Evolutionary conservation across 1,284 basidiomycete species (phyloP), one percentile per base, ranked within the genome.

Genomic region (Rhizoctonia solani): DNA sequence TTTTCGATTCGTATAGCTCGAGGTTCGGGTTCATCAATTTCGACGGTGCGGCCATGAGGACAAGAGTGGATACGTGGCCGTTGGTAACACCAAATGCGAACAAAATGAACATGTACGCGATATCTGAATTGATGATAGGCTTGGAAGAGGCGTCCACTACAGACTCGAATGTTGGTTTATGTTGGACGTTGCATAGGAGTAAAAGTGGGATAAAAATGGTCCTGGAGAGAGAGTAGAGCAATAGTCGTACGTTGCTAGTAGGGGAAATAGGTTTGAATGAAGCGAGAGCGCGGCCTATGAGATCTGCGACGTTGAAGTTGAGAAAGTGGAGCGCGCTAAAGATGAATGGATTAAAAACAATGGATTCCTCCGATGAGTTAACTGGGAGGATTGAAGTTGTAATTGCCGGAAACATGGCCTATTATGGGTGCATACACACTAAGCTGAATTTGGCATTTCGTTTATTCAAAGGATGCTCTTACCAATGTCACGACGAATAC

Each of bases 371-470:
- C 39, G 58, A 44, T 72, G 71, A 16, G 69, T 86, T 86, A 1
- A 85, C 85, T 0, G 93, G 84, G 37, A 77, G 76, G 55, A 95
- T 85, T 0, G 88, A 88, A 3, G 87, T 85, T 2, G 93, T 94
- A 67, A 94, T 88, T 0, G 92, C 85, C 2, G 93, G 93, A 77
- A 87, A 95, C 46, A 95, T 87, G 32, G 92, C 83, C 93, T 95
- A 69, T 2, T 69, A 50, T 8, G 0, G n/a, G n/a, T n/a, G n/a
- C n/a, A n/a, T n/a, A n/a, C n/a, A n/a, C n/a, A n/a, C n/a, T n/a
- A n/a, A n/a, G n/a, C n/a, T n/a, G n/a, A n/a, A n/a, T n/a, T n/a
- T n/a, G n/a, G n/a, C n/a, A n/a, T n/a, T n/a, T n/a, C n/a, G n/a
- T n/a, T n/a, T n/a, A n/a, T 13, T 23, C 13, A 27, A 23, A 53